Evolutionary conservation across 768 basidiomycete species (phyloP).

Genomic region (Suillus luteus): DNA sequence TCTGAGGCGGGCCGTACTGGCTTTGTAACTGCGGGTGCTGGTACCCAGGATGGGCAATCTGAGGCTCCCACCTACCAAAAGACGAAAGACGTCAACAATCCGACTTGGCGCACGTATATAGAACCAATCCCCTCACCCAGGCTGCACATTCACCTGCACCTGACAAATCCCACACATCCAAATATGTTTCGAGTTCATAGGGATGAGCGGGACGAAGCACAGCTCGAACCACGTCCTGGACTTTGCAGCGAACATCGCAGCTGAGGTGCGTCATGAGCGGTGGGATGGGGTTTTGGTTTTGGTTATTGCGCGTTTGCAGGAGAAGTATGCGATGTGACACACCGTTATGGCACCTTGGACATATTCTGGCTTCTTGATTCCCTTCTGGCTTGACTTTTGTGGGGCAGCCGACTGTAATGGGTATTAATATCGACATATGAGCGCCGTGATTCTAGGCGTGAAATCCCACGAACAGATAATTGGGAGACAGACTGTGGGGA

Average conservation of each 20-base stretch:
- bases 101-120: too few relatives aligned
- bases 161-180: slow-evolving; percentile 77
- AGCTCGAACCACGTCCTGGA: slow-evolving; percentile 74
- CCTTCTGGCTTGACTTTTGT: slow-evolving; percentile 59
- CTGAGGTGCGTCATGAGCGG: slow-evolving; percentile 33
- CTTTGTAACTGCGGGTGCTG: slow-evolving; percentile 36
- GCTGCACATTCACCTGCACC: slow-evolving; percentile 54
- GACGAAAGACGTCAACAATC: background rate
- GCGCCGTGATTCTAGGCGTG: background rate
- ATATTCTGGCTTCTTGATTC: slow-evolving; percentile 53
- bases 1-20: slow-evolving; percentile 19
- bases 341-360: slow-evolving; percentile 78
- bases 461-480: slow-evolving; percentile 44
- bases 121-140: slow-evolving; percentile 45
- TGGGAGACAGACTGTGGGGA: slow-evolving; percentile 50
- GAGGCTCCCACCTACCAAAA: slow-evolving; percentile 37
- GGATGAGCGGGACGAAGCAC: slow-evolving; percentile 72
- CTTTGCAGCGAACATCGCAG: slow-evolving; percentile 62
- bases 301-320: background rate
- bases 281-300: background rate
- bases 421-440: slow-evolving; percentile 15
- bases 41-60: slow-evolving; percentile 36
- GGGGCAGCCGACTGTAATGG: slow-evolving; percentile 61
- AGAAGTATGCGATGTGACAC: slow-evolving; percentile 18
- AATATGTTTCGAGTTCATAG: slow-evolving; percentile 58